Conservation (phyloP, 352 stramenopile species). For the Phytophthora podocarpi region DNA sequence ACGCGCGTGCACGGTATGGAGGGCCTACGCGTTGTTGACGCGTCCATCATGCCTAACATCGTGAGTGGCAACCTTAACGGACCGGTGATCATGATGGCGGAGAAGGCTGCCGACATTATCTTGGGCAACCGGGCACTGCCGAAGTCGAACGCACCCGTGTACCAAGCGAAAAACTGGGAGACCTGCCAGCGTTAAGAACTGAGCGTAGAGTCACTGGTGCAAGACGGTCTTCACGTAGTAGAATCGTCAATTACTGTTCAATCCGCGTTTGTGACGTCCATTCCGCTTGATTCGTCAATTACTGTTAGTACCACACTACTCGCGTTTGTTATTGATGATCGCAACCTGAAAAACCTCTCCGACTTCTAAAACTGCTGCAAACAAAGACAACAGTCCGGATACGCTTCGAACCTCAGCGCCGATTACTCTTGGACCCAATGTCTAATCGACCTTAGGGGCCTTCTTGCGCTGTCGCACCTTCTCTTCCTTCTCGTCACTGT, state of each 20-base stretch:
- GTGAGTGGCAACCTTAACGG: constrained; percentile 93
- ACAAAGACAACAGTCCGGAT: too few relatives aligned
- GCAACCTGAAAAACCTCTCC: too few relatives aligned
- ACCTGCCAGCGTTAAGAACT: constrained; percentile 67
- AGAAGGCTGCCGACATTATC: constrained; percentile 93
- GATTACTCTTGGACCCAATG: too few relatives aligned
- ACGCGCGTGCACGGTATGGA: constrained; percentile 85
- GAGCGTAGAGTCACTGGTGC: too few relatives aligned
- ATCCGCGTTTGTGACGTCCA: too few relatives aligned
- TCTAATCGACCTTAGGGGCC: constrained; percentile 63
- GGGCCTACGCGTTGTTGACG: constrained; percentile 81
- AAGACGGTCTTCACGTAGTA: too few relatives aligned
- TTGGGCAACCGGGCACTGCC: constrained; percentile 58
- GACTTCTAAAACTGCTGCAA: too few relatives aligned
- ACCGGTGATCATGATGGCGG: constrained; percentile 91
- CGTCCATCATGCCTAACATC: constrained; percentile 93
- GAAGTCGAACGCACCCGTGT: constrained; percentile 63
- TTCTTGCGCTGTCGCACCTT: constrained; percentile 86
- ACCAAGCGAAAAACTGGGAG: constrained; percentile 61
- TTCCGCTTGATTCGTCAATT: too few relatives aligned
- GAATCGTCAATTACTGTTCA: too few relatives aligned
- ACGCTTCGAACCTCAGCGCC: too few relatives aligned
- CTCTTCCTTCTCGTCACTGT: constrained; percentile 43
- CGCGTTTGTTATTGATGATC: too few relatives aligned
- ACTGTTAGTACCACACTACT: too few relatives aligned